phyloP scores from a whole-genome alignment of 1,139 yeast genomes.

The Blastobotrys buckinghamii region DNA sequence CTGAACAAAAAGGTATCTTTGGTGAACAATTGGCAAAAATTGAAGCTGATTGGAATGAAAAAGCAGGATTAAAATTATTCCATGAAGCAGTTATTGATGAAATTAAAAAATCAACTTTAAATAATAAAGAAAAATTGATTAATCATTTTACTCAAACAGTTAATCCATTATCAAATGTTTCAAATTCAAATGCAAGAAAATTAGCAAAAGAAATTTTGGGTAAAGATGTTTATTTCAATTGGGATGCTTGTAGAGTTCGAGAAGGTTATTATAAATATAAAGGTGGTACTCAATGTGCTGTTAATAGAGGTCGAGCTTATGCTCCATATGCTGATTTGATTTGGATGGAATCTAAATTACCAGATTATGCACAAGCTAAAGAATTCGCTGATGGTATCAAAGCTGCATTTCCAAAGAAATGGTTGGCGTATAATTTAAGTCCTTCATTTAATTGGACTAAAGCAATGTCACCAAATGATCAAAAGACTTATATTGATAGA shows the following conservation, averaged over 20 bases:
- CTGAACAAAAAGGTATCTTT: conserved; percentile 66
- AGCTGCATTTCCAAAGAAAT: conserved; percentile 74
- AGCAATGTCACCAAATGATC: conserved; percentile 85
- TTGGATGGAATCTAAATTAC: conserved; percentile 98
- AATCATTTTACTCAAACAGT: conserved; percentile 62
- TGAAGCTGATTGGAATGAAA: conserved; percentile 77
- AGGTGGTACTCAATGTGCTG: conserved; percentile 97
- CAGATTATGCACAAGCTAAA: conserved; percentile 89
- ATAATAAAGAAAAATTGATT: conserved; percentile 63
- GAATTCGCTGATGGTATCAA: conserved; percentile 92
- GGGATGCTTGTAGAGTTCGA: conserved; percentile 95
- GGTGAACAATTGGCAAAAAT: conserved; percentile 67
- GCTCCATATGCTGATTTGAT: conserved; percentile 94
- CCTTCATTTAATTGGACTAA: conserved; percentile 98
- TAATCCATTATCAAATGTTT: conserved; percentile 66
- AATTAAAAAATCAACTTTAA: conserved; percentile 54
- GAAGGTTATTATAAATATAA: conserved; percentile 96
- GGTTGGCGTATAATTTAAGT: conserved; percentile 94
- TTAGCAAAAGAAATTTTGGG: conserved; percentile 75
- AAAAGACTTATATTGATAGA: conserved; percentile 83
- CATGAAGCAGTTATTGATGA: conserved; percentile 88
- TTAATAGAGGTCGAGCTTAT: conserved; percentile 93
- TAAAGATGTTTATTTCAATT: conserved; percentile 81
- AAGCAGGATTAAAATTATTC: conserved; percentile 84
- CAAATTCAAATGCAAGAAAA: conserved; percentile 75